Base-by-base conservation (phyloP, 306 rosid species). In the Purshia tridentata region DNA sequence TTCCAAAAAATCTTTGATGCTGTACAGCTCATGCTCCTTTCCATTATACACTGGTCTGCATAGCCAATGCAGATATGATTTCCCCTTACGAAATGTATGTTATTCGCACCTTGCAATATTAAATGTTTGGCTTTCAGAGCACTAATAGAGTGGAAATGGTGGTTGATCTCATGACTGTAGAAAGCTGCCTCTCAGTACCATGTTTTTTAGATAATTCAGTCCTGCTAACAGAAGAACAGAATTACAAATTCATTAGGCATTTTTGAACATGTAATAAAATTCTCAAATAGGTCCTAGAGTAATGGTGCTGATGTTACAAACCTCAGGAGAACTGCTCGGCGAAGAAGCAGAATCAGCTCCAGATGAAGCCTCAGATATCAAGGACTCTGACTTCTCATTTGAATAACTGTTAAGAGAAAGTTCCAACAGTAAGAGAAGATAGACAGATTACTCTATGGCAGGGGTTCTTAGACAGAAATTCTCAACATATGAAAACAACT, bases 301-400 rank as follows among this genome's bases (percentile, higher is more conserved):
- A 8, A 56, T 3, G 1, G 37, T 4, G 6, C 44, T 12, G 44
- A 39, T 61, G 15, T 13, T 15, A 15, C 23, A 8, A 72, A 87
- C 96, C 98, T 88, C 76, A 22, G 83, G 67, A 67, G 72, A 54
- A 67, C 64, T 82, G 77, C 82, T 72, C n/a, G 86, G 72, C 14
- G 91, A 78, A 63, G 88, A 74, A 72, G 78, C 48, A 13, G 89
- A 82, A 10, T 65, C 76, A 81, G 79, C 74, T 78, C 82, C 81
- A 2, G 87, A 59, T n/a, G 76, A 75, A 40, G 60, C 72, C 60
- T 85, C 94, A 3, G 85, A 72, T 70, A 74, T 81, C 74, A 85
- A 74, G 47, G 85, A 53, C 69, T 86, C 87, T 29, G 97, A 80
- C 72, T 91, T 93, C 85, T 93, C 97, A 74, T 91, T 93, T 44